These are phyloP conservation scores for Mortierella sp. DNA, from an alignment of 371 early-diverging fungal species.

Conservation along the genomic window DNA sequence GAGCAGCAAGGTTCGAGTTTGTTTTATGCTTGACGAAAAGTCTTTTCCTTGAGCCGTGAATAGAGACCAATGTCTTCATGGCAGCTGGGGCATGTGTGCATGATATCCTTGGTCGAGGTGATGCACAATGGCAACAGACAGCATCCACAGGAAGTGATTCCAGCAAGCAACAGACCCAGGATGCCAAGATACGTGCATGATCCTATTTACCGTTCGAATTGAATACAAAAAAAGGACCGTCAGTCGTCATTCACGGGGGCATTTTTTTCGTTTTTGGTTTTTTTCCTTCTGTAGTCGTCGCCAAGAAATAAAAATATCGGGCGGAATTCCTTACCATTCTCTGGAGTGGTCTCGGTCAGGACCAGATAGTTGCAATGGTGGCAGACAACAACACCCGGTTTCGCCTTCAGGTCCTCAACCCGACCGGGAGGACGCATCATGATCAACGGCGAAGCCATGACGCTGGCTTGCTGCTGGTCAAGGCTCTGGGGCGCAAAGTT, in stretches of 20 bases:
- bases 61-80: slow-evolving; percentile 42
- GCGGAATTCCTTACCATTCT: slow-evolving; percentile 41
- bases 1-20: neutral
- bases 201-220: slow-evolving; percentile 13
- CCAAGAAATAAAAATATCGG: too few relatives aligned
- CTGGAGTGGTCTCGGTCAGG: slow-evolving; percentile 32
- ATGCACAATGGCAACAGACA: slow-evolving; percentile 40
- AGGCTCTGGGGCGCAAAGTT: neutral
- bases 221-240: neutral
- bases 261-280: too few relatives aligned
- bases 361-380: slow-evolving; percentile 38
- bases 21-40: slow-evolving; percentile 12
- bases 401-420: slow-evolving; percentile 32
- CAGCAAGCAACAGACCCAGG: slow-evolving; percentile 25
- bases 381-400: slow-evolving; percentile 40
- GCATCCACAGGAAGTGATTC: slow-evolving; percentile 42
- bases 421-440: slow-evolving; percentile 26
- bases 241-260: neutral
- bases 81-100: slow-evolving; percentile 52
- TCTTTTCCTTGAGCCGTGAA: slow-evolving; percentile 29
- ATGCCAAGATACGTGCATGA: slow-evolving; percentile 46
- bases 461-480: neutral
- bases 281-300: too few relatives aligned
- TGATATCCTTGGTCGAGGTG: slow-evolving; percentile 40
- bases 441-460: slow-evolving; percentile 18